phyloP scores from a whole-genome alignment of 2,329 filamentous ascomycete genomes.

The Trichoderma semiorbis region DNA sequence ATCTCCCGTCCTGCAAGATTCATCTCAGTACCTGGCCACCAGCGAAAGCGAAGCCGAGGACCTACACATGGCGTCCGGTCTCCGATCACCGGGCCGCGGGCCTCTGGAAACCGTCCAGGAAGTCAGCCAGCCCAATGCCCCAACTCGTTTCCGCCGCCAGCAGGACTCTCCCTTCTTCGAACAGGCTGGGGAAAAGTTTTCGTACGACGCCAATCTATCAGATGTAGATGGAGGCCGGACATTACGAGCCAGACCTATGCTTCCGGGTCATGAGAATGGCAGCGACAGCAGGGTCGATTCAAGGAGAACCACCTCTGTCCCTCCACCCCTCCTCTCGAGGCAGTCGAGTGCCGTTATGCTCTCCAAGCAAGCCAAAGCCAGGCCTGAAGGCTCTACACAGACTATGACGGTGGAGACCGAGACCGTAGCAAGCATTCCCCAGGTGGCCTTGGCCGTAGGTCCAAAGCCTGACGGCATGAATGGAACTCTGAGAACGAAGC shows the following conservation, averaged over 20 bases:
- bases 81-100: conserved; percentile 58
- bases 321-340: conserved; percentile 54
- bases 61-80: conserved; percentile 44
- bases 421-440: conserved; percentile 86
- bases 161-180: conserved; percentile 46
- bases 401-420: conserved; percentile 99
- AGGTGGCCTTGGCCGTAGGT: conserved; percentile 67
- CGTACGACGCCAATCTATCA: conserved; percentile 39
- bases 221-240: conserved; percentile 39
- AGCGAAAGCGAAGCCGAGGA: conserved; percentile 56
- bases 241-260: conserved; percentile 45
- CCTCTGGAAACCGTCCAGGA: conserved; percentile 89
- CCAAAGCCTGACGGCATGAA: conserved; percentile 61
- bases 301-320: conserved; percentile 44
- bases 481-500: conserved; percentile 77
- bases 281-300: conserved; percentile 55
- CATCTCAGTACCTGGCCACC: conserved; percentile 30
- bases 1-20: conserved; percentile 42
- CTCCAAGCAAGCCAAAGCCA: conserved; percentile 65
- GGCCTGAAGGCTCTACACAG: conserved; percentile 72
- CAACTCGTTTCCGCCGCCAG: conserved; percentile 42
- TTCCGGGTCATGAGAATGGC: conserved; percentile 54
- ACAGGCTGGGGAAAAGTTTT: conserved; percentile 49
- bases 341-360: conserved; percentile 60
- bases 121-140: conserved; percentile 73